phyloP scores from a whole-genome alignment of 2,329 filamentous ascomycete species.

The Rasamsonia emersonii region DNA sequence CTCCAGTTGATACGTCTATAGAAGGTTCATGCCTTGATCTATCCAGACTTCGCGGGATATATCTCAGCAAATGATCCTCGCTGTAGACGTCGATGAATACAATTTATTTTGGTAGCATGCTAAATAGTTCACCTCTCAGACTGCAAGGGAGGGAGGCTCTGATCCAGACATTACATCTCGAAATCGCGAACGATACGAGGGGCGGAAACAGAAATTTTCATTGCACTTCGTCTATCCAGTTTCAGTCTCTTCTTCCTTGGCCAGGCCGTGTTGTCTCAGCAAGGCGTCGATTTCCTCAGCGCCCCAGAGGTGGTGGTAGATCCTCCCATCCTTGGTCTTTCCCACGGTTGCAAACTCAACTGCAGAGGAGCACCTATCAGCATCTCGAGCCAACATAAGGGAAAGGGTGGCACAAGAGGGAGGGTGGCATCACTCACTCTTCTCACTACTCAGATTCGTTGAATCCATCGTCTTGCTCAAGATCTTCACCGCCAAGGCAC shows the following conservation, averaged over 20 bases:
- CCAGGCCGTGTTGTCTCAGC: constrained; percentile 90
- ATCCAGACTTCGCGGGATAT: too few species aligned
- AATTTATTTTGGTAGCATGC: too few species aligned
- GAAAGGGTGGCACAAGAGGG: not conserved
- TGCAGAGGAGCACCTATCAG: constrained; percentile 29
- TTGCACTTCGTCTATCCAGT: constrained; percentile 43
- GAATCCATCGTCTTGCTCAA: constrained; percentile 99
- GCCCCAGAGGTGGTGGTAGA: constrained; percentile 96
- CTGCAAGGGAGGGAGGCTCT: too few species aligned
- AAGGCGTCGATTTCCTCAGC: constrained; percentile 93
- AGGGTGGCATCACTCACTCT: constrained; percentile 59
- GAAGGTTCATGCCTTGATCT: too few species aligned
- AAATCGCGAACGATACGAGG: too few species aligned
- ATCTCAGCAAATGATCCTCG: too few species aligned
- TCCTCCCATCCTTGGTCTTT: constrained; percentile 87
- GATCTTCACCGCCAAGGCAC: constrained; percentile 95
- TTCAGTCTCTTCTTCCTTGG: constrained; percentile 67
- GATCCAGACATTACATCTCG: too few species aligned
- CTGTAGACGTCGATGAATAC: too few species aligned
- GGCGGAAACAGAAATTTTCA: too few species aligned
- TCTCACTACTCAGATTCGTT: constrained; percentile 96
- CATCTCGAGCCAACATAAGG: constrained; percentile 9
- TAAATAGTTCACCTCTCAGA: too few species aligned
- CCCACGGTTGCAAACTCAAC: constrained; percentile 98
- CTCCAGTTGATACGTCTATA: too few species aligned